These are phyloP conservation scores for Fremontodendron californicum DNA, from an alignment of 345 rosid species.

Conservation along the genomic window DNA sequence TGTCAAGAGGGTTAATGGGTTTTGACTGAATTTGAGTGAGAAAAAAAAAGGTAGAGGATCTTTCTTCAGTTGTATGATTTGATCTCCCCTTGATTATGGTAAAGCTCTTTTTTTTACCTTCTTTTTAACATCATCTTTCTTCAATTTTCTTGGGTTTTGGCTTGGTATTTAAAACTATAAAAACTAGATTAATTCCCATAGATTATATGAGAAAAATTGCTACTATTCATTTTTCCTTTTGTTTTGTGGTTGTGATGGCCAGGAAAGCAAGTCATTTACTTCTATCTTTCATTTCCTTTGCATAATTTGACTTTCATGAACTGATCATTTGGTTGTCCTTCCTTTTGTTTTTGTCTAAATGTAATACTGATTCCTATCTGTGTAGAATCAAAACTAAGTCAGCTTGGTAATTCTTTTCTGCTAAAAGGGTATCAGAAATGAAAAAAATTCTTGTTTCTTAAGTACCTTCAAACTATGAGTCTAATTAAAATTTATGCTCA, in stretches of 20 bases:
- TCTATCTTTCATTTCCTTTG: not conserved
- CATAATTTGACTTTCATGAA: not conserved
- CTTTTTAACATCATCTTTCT: not conserved
- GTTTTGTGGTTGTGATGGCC: not conserved
- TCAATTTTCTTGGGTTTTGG: not conserved
- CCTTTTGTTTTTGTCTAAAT: not conserved
- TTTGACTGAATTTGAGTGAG: conserved; percentile 20
- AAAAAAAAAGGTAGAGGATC: conserved; percentile 19
- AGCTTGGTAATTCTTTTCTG: not conserved
- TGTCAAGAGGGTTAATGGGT: conserved; percentile 10
- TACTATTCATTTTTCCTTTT: not conserved
- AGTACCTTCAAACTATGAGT: not conserved
- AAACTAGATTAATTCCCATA: not conserved
- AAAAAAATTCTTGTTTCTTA: not conserved
- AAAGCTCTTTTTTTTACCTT: conserved; percentile 20
- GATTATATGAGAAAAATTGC: not conserved
- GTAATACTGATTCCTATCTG: not conserved
- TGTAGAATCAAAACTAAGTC: not conserved
- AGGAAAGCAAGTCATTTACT: not conserved
- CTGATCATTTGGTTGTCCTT: not conserved
- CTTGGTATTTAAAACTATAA: not conserved
- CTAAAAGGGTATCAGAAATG: not conserved
- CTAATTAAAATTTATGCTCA: not conserved
- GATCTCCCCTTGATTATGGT: conserved; percentile 33
- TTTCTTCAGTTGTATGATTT: conserved; percentile 45